Evolutionary conservation across 2,329 filamentous ascomycete genomes (phyloP).

Genomic region (Claviceps cyperi): DNA sequence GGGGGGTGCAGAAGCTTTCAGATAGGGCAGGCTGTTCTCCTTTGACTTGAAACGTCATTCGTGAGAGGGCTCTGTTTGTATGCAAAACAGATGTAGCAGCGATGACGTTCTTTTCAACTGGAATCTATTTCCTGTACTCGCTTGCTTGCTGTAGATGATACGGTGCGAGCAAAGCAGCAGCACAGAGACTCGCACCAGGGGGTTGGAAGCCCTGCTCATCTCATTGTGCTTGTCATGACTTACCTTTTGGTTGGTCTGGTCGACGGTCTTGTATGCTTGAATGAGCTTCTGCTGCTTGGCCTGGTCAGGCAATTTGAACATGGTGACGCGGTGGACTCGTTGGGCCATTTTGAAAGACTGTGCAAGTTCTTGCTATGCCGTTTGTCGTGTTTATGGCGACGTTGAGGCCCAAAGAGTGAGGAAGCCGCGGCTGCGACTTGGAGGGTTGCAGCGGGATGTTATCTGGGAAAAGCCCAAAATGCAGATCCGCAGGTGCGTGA

Average conservation of each 20-base stretch:
- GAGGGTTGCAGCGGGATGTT: too few species aligned
- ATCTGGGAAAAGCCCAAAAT: too few species aligned
- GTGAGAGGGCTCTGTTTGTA: neutral
- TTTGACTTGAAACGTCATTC: neutral
- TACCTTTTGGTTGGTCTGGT: conserved; percentile 28
- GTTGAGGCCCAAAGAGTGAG: neutral
- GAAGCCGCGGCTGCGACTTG: neutral
- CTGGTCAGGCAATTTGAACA: conserved; percentile 36
- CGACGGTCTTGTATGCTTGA: conserved; percentile 28
- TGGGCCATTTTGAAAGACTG: conserved; percentile 18
- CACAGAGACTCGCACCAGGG: neutral
- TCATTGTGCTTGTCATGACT: neutral
- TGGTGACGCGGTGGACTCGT: conserved; percentile 33
- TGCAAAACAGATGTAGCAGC: neutral
- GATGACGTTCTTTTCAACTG: neutral
- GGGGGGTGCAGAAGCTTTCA: neutral
- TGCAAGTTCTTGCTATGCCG: neutral
- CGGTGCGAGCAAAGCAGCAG: neutral
- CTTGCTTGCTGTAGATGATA: neutral
- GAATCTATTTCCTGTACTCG: neutral
- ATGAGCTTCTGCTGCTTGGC: conserved; percentile 30
- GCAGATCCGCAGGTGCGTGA: too few species aligned
- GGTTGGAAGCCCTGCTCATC: neutral
- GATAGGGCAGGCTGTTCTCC: too few species aligned
- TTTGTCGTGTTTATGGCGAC: neutral